phyloP scores from a whole-genome alignment of 2,329 filamentous ascomycete species.

The Fusarium chaquense region DNA sequence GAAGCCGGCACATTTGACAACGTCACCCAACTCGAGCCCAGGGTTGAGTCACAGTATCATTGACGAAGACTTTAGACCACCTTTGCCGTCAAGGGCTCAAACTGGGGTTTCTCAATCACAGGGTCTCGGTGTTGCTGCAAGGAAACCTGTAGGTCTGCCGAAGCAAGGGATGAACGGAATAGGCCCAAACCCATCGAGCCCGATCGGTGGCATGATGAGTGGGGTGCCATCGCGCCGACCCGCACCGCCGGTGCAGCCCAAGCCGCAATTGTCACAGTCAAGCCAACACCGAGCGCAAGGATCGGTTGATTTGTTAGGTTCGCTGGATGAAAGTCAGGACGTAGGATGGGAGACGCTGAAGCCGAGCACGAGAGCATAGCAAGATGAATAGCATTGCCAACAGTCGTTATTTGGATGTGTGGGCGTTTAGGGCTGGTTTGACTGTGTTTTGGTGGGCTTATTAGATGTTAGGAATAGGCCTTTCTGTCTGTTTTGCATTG shows the following conservation, averaged over 20 bases:
- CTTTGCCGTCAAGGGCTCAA: conserved; percentile 42
- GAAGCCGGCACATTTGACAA: conserved; percentile 69
- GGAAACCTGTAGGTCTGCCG: conserved; percentile 46
- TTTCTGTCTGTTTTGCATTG: conserved; percentile 12
- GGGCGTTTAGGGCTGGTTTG: conserved; percentile 25
- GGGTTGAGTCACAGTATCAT: conserved; percentile 31
- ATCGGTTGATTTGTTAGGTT: conserved; percentile 59
- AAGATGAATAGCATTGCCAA: conserved; percentile 1
- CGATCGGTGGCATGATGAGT: conserved; percentile 34
- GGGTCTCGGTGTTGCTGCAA: conserved; percentile 18
- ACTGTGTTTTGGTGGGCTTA: conserved; percentile 15
- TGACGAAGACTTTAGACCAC: conserved; percentile 46
- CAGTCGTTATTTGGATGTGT: conserved; percentile 14
- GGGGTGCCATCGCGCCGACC: conserved; percentile 38
- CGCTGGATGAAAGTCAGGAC: conserved; percentile 62
- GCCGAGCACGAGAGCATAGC: conserved; percentile 53
- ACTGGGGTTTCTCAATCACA: conserved; percentile 35
- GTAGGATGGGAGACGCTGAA: conserved; percentile 69
- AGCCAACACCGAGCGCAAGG: conserved; percentile 47
- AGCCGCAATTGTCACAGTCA: conserved; percentile 38
- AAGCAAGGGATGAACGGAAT: conserved; percentile 42
- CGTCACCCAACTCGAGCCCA: conserved; percentile 46
- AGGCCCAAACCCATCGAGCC: conserved; percentile 36
- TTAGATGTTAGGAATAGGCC: not conserved
- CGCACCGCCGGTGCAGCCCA: conserved; percentile 37